Percentiles rank a stretch among this genome's conserved stretches.
Evolutionary conservation across 2,329 filamentous ascomycete genomes (phyloP).

Genomic region (Pleomassaria siparia): DNA sequence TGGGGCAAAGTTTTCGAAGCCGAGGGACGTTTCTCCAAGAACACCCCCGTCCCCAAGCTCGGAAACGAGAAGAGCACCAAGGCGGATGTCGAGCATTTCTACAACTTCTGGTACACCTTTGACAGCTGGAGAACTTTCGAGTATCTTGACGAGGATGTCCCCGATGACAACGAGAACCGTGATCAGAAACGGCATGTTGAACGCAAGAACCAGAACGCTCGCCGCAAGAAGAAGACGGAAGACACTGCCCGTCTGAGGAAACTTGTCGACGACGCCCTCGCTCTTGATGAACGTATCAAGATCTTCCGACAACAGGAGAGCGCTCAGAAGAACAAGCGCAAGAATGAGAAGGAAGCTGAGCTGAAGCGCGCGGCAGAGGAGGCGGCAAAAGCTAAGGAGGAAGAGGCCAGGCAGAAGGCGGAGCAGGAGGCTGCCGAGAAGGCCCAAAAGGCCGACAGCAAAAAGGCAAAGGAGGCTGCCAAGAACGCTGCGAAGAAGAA

Average conservation of each 20-base stretch:
- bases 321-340: conserved; percentile 95
- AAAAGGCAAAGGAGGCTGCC: conserved; percentile 98
- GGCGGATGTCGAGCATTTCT: conserved; percentile 91
- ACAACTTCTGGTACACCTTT: conserved; percentile 99
- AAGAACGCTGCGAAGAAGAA: conserved; percentile 99
- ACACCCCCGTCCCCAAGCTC: conserved; percentile 82
- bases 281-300: conserved; percentile 93
- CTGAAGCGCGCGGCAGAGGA: conserved; percentile 87
- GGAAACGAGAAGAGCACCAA: conserved; percentile 82
- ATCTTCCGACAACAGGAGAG: conserved; percentile 89
- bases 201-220: conserved; percentile 95
- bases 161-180: conserved; percentile 97
- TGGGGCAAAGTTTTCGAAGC: conserved; percentile 90
- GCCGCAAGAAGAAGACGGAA: conserved; percentile 99
- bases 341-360: conserved; percentile 84
- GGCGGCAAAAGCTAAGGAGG: conserved; percentile 77
- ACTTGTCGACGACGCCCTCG: conserved; percentile 82
- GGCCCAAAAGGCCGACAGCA: conserved; percentile 75
- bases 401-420: conserved; percentile 75
- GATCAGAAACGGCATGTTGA: conserved; percentile 98
- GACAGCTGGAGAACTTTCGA: conserved; percentile 98
- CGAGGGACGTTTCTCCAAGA: conserved; percentile 90
- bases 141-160: conserved; percentile 98
- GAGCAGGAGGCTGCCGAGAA: conserved; percentile 88
- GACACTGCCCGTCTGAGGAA: conserved; percentile 89